Evolutionary conservation across 106 monocot genomes (phyloP).

Genomic region (Allium fistulosum): DNA sequence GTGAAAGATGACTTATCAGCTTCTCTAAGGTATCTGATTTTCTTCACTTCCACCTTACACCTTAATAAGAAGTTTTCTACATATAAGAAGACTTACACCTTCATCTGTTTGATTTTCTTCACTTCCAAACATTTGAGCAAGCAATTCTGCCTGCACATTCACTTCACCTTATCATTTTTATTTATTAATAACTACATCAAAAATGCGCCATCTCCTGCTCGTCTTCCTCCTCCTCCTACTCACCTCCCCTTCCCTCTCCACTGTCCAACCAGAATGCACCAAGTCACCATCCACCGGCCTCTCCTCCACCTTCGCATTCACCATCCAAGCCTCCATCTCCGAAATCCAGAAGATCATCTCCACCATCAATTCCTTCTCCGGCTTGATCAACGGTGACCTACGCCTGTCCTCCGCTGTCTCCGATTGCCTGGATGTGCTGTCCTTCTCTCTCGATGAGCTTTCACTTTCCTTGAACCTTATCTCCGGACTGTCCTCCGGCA

Average conservation of each 20-base stretch:
- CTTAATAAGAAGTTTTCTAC: no score
- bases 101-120: no score
- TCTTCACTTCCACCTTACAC: no score
- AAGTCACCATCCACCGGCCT: background rate
- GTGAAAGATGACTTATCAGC: no score
- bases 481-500: conserved; percentile 1
- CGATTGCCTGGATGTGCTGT: conserved; percentile 95
- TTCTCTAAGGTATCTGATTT: no score
- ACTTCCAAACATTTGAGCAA: no score
- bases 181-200: no score
- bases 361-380: conserved; percentile 34
- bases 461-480: conserved; percentile 29
- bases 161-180: no score
- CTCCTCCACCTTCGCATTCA: conserved; percentile 31
- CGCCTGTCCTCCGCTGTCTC: conserved; percentile 73
- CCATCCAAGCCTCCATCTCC: conserved; percentile 42
- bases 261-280: conserved; percentile 9
- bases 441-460: conserved; percentile 74
- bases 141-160: no score
- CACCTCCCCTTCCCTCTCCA: background rate
- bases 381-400: conserved; percentile 37
- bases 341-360: conserved; percentile 40
- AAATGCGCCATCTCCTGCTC: background rate
- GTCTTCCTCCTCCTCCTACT: background rate
- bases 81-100: no score